Percentiles rank a stretch among this genome's conserved stretches.
These are phyloP conservation scores for Reticulomyxa filosa DNA, from an alignment of 78 protist genomes.

Conservation along the genomic window DNA sequence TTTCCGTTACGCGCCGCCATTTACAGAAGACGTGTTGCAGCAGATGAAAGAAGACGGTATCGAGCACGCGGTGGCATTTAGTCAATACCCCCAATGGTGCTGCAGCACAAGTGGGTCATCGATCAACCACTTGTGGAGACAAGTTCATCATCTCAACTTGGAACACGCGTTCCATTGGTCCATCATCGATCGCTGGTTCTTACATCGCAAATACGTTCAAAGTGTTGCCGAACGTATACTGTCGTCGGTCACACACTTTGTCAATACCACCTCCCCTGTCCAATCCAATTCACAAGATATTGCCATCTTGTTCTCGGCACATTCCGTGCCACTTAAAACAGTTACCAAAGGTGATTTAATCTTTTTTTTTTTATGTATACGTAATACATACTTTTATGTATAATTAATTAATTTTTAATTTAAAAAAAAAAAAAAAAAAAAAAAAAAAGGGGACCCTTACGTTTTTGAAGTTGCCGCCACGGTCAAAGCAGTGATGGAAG, in stretches of 20 bases:
- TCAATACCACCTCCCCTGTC: too few species aligned
- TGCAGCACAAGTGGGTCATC: constrained; percentile 13
- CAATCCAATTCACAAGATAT: too few species aligned
- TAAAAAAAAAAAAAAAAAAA: constrained; percentile 5
- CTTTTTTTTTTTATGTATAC: not conserved
- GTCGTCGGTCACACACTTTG: too few species aligned
- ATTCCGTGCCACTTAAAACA: not conserved
- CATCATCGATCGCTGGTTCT: not conserved
- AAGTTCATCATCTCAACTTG: not conserved
- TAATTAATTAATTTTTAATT: not conserved
- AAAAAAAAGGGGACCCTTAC: not conserved
- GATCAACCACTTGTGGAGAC: constrained; percentile 5
- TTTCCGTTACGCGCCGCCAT: constrained; percentile 24
- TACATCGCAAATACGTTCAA: not conserved
- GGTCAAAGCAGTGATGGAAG: not conserved
- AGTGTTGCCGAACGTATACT: too few species aligned
- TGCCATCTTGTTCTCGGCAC: not conserved
- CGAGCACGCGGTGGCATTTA: not conserved
- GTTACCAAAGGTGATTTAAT: not conserved
- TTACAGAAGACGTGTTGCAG: constrained; percentile 18
- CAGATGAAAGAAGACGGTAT: constrained; percentile 10
- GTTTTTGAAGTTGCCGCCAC: not conserved
- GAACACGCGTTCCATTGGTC: not conserved
- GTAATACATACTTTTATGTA: not conserved
- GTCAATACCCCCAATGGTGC: constrained; percentile 14